These are phyloP conservation scores for Lablab purpureus DNA, from an alignment of 306 rosid species.

Conservation along the genomic window DNA sequence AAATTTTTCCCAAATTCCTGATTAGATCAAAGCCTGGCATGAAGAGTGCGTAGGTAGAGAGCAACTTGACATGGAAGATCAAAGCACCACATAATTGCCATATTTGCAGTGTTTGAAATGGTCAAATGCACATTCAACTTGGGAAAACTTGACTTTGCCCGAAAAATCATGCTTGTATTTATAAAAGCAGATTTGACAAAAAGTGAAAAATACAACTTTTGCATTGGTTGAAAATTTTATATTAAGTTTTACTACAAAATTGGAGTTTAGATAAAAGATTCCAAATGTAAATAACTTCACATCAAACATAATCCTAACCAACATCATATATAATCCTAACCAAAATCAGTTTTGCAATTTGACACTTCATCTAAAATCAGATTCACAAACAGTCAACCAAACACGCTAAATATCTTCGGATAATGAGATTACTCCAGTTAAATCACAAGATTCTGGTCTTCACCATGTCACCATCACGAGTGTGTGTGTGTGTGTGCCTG, in stretches of 20 bases:
- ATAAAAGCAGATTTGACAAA: not conserved
- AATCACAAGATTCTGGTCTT: constrained; percentile 16
- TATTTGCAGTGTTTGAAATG: not conserved
- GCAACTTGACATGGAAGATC: not conserved
- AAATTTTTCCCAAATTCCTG: not conserved
- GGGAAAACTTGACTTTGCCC: not conserved
- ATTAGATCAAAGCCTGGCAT: not conserved
- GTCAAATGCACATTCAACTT: not conserved
- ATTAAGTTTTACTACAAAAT: not conserved
- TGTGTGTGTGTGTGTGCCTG: not conserved
- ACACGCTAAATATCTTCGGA: not conserved
- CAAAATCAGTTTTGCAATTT: not conserved
- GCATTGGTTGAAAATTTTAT: not conserved
- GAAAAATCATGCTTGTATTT: not conserved
- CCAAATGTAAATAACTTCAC: not conserved
- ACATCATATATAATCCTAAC: not conserved
- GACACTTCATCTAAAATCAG: not conserved
- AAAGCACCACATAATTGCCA: not conserved
- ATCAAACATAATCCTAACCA: not conserved
- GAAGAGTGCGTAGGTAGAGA: not conserved
- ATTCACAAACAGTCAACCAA: not conserved
- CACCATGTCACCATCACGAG: not conserved
- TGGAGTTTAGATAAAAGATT: not conserved
- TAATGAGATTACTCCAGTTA: constrained; percentile 21
- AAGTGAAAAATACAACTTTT: not conserved